Evolutionary conservation across 345 rosid species (phyloP).

Genomic region (Hirschfeldia incana): DNA sequence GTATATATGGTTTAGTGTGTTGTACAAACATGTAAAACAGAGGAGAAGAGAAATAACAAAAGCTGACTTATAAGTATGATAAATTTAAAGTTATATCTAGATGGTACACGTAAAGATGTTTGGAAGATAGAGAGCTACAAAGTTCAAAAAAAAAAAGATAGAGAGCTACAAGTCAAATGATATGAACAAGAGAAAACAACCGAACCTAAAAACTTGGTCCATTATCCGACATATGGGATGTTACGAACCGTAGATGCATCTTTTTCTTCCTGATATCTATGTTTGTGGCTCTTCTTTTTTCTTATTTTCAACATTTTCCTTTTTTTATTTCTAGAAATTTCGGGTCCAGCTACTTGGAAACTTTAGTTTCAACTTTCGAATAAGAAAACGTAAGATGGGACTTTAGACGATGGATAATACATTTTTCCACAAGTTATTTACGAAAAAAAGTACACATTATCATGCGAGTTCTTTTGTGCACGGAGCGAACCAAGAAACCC

Average conservation of each 20-base stretch:
- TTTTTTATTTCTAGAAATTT: background rate
- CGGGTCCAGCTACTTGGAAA: conserved; percentile 16
- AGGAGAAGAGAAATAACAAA: background rate
- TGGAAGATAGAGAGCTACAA: background rate
- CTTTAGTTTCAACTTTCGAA: conserved; percentile 2
- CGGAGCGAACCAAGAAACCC: background rate
- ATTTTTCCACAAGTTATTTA: background rate
- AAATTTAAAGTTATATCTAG: background rate
- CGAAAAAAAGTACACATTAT: background rate
- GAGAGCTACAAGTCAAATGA: conserved; percentile 9
- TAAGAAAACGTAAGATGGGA: background rate
- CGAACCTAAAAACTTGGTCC: conserved; percentile 30
- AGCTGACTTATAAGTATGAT: background rate
- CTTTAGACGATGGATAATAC: background rate
- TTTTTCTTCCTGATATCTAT: conserved; percentile 14
- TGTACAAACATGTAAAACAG: background rate
- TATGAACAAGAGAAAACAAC: conserved; percentile 7
- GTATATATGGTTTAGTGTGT: background rate
- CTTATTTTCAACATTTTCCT: background rate
- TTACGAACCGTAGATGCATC: conserved; percentile 41
- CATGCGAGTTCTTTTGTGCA: background rate
- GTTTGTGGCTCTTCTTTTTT: conserved; percentile 23
- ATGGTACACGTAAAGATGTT: background rate
- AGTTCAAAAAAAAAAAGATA: no score
- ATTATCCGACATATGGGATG: conserved; percentile 36